These are phyloP conservation scores for Colletotrichum aenigma DNA, from an alignment of 2,329 filamentous ascomycete species.

Conservation along the genomic window DNA sequence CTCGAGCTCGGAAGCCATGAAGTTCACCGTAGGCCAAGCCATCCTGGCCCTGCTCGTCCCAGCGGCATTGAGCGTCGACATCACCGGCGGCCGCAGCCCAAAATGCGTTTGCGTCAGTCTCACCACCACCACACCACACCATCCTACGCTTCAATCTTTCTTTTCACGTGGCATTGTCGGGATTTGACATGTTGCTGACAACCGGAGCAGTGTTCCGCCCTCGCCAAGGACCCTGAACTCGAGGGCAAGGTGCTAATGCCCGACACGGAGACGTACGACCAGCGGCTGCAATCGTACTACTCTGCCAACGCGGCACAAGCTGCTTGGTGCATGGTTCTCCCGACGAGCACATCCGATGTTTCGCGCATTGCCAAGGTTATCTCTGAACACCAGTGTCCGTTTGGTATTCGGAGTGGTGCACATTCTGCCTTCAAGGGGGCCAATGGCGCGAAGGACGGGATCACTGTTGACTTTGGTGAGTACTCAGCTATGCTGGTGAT, in stretches of 20 bases:
- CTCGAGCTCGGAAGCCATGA: not conserved
- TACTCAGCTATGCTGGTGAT: fast-evolving
- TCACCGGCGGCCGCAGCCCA: not conserved
- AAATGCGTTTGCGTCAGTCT: not conserved
- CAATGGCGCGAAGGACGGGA: conserved; percentile 26
- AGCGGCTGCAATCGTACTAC: conserved; percentile 29
- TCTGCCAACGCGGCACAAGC: conserved; percentile 33
- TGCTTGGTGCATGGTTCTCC: conserved; percentile 27
- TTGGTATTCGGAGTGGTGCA: conserved; percentile 30
- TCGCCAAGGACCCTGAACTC: conserved; percentile 23
- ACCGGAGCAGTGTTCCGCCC: conserved; percentile 25
- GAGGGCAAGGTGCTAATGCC: conserved; percentile 26
- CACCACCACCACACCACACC: not conserved
- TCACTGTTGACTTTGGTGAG: conserved; percentile 28
- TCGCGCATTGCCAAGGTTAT: conserved; percentile 23
- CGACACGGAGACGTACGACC: conserved; percentile 22
- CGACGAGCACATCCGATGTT: conserved; percentile 5
- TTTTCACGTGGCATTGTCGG: not conserved
- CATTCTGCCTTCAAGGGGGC: conserved; percentile 28
- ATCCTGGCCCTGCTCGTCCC: not conserved
- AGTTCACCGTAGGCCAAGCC: not conserved
- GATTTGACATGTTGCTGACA: not conserved
- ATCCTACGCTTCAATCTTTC: not conserved
- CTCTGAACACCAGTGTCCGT: conserved; percentile 27
- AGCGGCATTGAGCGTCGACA: not conserved